phyloP scores from a whole-genome alignment of 2,329 filamentous ascomycete species.

The Ophiobolus disseminans region DNA sequence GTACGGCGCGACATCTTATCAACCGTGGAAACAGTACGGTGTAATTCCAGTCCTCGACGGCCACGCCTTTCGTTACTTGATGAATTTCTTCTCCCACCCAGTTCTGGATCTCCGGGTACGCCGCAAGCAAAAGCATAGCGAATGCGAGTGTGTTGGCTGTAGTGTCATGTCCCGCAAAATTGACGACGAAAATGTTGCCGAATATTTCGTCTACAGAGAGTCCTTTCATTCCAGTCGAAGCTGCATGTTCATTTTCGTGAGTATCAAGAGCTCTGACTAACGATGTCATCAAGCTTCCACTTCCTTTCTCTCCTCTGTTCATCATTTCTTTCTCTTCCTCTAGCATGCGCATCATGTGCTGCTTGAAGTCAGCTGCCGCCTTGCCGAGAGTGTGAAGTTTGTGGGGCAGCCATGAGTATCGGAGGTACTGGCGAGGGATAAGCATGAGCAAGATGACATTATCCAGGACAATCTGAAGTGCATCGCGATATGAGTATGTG shows the following conservation, averaged over 20 bases:
- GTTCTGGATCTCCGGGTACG: constrained; percentile 54
- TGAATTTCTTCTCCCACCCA: constrained; percentile 55
- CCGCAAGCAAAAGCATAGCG: constrained; percentile 54
- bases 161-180: constrained; percentile 61
- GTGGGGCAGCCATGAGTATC: constrained; percentile 21
- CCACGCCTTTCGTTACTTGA: not conserved
- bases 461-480: constrained; percentile 29
- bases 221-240: constrained; percentile 1
- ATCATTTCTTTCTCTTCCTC: constrained; percentile 8
- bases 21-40: constrained; percentile 51
- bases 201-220: constrained; percentile 51
- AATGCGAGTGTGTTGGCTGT: constrained; percentile 56
- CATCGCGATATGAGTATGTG: constrained; percentile 12
- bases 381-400: constrained; percentile 22
- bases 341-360: constrained; percentile 12
- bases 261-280: constrained; percentile 23
- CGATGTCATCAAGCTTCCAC: constrained; percentile 15
- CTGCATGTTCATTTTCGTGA: constrained; percentile 18
- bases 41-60: constrained; percentile 46
- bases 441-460: constrained; percentile 26
- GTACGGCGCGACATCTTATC: constrained; percentile 49
- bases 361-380: constrained; percentile 10
- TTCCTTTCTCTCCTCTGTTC: constrained; percentile 4
- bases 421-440: constrained; percentile 6
- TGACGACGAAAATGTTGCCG: constrained; percentile 59